Base-by-base conservation (phyloP, 208 protist species). In the Leishmania lainsoni region DNA sequence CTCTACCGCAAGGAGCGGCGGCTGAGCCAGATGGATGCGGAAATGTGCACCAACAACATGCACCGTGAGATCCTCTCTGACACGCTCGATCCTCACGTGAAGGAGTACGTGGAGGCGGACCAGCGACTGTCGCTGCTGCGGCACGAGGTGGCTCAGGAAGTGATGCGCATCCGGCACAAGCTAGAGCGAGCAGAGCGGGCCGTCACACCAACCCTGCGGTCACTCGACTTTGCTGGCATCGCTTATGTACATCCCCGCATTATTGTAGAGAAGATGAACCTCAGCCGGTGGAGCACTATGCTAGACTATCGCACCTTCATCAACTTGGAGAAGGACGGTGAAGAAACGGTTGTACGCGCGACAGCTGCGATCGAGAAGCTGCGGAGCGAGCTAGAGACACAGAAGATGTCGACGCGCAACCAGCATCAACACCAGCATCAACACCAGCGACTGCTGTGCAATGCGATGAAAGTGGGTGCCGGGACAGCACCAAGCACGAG, bases 1-100 rank as follows among this genome's bases (percentile, higher is more conserved):
- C 81, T 97, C 2, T 96, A 98, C 81, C 91, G 95, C 26, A 98
- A 98, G 84, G 88, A 96, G 89, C 71, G 88, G 4, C 82, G 84
- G 16, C 81, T 95, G 54, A 83, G 91, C 76, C 80, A 95, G 79
- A 86, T 98, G 71, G 87, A 96, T 52, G 87, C 89, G 69, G 89
- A 95, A 75, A 98, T 97, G 82, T 45, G 56, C 4, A 59, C 75
- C 2, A 95, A 96, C 79, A 86, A 93, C 48, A 95, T 97, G 87
- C 83, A 91, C 35, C 90, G 90, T 26, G 93, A 97, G 81, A 81
- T 98, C 6, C 75, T 80, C 73, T 39, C 86, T n/a, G 93, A 98
- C 61, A 73, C 77, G 6, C 82, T 98, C 39, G 90, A 98, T 76
- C 87, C 90, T 1, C 79, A 85, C n/a, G 95, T 93, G 48, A 97